Evolutionary conservation across 352 stramenopile genomes (phyloP), one percentile per base, ranked within the genome.

Genomic region (Globisporangium carolinianum): DNA sequence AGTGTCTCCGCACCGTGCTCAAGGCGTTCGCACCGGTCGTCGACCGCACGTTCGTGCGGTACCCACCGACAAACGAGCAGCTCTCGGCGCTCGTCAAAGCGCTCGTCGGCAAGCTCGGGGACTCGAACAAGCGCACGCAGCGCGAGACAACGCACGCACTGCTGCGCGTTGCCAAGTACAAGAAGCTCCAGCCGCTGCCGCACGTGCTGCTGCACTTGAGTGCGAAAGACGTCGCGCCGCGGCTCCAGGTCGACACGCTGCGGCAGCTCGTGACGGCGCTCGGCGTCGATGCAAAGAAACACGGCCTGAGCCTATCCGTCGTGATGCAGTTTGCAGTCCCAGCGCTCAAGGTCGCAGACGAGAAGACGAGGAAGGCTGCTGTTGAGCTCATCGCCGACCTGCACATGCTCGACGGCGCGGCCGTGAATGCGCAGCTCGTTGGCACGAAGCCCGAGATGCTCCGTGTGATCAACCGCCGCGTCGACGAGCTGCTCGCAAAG

Each of bases 101-200:
- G 14, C 58, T 93, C 6, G 69, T 88, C 12, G 60, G 60, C 32
- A 93, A 91, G 55, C 59, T 93, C 4, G 69, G 79, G 35, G 83
- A 93, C 58, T 89, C 79, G 5, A 93, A 93, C 71, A 90, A 90
- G 58, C 76, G 83, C 39, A 93, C 83, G 18, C 79, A 90, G 58
- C 79, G 81, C 52, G 83, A 93, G 64, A 60, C 69, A 1, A 70
- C 67, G 9, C 77, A 90, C 47, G 78, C 75, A 0, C 51, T 91
- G 17, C 14, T 91, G 10, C 81, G 83, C 3, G 69, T 91, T 24
- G 64, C 75, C 11, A 85, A 84, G 12, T 60, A 86, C 39, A 77
- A 81, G 55, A 87, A 85, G 2, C 67, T 93, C 32, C 64, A 72
- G 38, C 67, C 73, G 3, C 53, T 91, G 36, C 68, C 78, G 8